Base-by-base conservation (phyloP, 2,329 filamentous ascomycete genomes). In the Lojkania enalia region DNA sequence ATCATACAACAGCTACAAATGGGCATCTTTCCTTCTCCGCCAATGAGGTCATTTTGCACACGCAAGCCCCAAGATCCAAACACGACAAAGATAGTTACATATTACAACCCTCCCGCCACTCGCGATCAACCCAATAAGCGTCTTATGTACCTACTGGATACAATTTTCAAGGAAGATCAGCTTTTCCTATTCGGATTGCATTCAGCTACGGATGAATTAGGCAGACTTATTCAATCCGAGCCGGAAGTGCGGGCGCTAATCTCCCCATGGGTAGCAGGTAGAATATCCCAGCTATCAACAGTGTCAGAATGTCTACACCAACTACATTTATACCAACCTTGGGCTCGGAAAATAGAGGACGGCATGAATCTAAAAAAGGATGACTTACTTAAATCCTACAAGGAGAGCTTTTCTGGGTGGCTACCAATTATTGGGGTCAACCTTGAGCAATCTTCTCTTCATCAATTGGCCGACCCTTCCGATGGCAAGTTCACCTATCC, bases 261-360 rank as follows among this genome's bases (percentile, higher is more conserved):
- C 1, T 74, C 77, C 0, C 31, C 66, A 0, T 62, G 51, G 12
- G 49, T 77, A 0, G 66, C 64, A 2, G 43, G 42, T 0, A 30
- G 70, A 0, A 66, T 82, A 5, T 70, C 72, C 2, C 71, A 78
- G 13, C 57, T 81, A 0, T 71, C 75, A 2, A 70, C 81, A 23
- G 29, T 79, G 0, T 52, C 66, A 1, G 62, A 81, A 46, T 76
- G 74, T 37, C 20, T 72, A 5, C 60, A 62, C 4, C 76, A 81
- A 44, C 51, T 81, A 2, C 58, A 76, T 1, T 44, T 72, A 1
- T 80, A 73, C 48, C 73, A 76, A 35, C 77, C 77, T 0, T 79
- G 77, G 76, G 73, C 75, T 2, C 61, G 57, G 21, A 63, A 51
- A 0, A 77, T 76, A 35, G 69, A 74, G 5, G 9, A 39, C 6